These are phyloP conservation scores for Flaveria linearis DNA, from an alignment of 129 eudicot genomes.

Conservation along the genomic window DNA sequence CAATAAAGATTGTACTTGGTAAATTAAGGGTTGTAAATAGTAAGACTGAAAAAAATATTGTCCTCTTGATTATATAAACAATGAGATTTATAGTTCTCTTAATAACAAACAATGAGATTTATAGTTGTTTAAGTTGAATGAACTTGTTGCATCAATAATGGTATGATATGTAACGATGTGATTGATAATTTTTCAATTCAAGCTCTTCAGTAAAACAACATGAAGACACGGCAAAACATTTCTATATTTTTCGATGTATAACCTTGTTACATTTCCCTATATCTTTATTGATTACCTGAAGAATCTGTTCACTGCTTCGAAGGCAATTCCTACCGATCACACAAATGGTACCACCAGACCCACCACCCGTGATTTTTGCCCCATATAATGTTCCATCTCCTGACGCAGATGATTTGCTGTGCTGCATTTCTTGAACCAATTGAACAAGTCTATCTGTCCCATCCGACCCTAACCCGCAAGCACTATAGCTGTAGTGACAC, in stretches of 20 bases:
- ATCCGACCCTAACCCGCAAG: conserved; percentile 95
- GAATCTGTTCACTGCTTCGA: conserved; percentile 70
- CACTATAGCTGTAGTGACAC: conserved; percentile 98
- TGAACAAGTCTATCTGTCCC: conserved; percentile 92
- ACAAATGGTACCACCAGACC: conserved; percentile 94
- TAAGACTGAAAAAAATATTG: too few species aligned
- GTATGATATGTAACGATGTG: not conserved
- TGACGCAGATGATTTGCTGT: conserved; percentile 53
- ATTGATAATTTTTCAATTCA: not conserved
- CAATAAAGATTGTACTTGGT: too few species aligned
- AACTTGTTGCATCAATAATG: not conserved
- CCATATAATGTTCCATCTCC: conserved; percentile 82
- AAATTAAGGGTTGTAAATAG: too few species aligned
- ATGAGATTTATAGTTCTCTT: not conserved
- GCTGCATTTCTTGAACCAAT: conserved; percentile 93
- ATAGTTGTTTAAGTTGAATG: not conserved
- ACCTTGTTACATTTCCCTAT: not conserved
- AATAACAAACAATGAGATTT: too few species aligned
- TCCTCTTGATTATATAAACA: not conserved
- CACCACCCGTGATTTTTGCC: conserved; percentile 95
- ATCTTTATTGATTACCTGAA: conserved; percentile 52
- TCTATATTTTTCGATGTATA: not conserved
- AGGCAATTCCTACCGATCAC: conserved; percentile 75
- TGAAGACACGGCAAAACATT: not conserved
- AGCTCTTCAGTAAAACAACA: not conserved